phyloP scores from a whole-genome alignment of 2,329 filamentous ascomycete species.

The Oidium heveae region DNA sequence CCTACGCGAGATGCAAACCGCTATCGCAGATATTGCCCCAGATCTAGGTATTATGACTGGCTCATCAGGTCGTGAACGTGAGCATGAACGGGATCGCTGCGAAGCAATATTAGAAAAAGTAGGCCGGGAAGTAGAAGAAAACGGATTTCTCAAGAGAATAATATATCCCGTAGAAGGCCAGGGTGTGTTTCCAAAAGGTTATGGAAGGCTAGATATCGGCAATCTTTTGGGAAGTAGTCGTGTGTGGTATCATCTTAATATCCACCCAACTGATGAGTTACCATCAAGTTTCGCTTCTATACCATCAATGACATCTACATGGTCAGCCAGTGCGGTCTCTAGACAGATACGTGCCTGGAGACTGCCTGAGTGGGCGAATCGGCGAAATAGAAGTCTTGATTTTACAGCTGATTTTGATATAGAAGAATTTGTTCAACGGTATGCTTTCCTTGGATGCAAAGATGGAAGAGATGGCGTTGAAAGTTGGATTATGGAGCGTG shows the following conservation, averaged over 20 bases:
- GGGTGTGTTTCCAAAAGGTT: constrained; percentile 57
- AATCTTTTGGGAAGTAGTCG: constrained; percentile 57
- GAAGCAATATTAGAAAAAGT: constrained; percentile 72
- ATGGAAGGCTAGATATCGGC: constrained; percentile 55
- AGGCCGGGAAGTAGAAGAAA: constrained; percentile 54
- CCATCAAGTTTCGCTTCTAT: constrained; percentile 51
- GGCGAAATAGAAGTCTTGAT: constrained; percentile 70
- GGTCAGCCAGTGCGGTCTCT: constrained; percentile 83
- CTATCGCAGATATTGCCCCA: constrained; percentile 48
- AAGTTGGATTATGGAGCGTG: constrained; percentile 78
- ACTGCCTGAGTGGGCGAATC: constrained; percentile 87
- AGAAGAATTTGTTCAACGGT: constrained; percentile 72
- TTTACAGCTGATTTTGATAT: constrained; percentile 93
- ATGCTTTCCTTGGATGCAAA: constrained; percentile 58
- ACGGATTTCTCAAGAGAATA: constrained; percentile 58
- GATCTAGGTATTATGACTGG: constrained; percentile 55
- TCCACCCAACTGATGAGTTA: constrained; percentile 76
- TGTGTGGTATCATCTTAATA: constrained; percentile 79
- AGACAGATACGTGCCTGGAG: constrained; percentile 84
- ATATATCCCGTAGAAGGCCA: constrained; percentile 55
- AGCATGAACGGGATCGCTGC: constrained; percentile 56
- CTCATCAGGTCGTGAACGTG: constrained; percentile 41
- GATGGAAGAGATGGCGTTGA: constrained; percentile 84
- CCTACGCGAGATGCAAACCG: constrained; percentile 63
- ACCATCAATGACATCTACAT: constrained; percentile 50